Percentiles rank a stretch among this genome's conserved stretches.
These are phyloP conservation scores for Scheffersomyces illinoinensis DNA, from an alignment of 1,139 yeast genomes.

Conservation along the genomic window DNA sequence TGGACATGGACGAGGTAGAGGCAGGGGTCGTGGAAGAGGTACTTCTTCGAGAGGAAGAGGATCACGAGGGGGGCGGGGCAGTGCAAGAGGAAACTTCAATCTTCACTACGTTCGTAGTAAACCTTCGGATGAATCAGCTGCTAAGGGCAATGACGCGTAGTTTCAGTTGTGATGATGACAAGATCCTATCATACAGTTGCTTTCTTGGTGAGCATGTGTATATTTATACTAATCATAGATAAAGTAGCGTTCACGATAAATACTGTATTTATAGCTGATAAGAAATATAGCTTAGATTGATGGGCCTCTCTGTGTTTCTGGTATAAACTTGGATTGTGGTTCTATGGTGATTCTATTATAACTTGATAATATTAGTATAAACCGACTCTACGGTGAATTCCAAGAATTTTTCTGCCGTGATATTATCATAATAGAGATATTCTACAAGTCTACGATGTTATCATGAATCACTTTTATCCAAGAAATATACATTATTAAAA, in stretches of 20 bases:
- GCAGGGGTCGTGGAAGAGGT: conserved; percentile 20
- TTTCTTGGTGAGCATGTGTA: neutral
- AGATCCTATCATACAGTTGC: neutral
- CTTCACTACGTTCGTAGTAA: conserved; percentile 30
- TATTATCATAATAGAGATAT: neutral
- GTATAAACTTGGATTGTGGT: too few species aligned
- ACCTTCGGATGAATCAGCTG: conserved; percentile 7
- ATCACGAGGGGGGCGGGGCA: neutral
- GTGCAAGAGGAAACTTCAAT: conserved; percentile 17
- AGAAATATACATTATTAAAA: neutral
- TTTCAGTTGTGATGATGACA: neutral
- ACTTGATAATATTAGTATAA: too few species aligned
- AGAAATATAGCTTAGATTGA: neutral
- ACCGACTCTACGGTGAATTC: neutral
- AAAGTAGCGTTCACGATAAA: neutral
- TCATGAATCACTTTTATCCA: neutral
- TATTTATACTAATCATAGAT: neutral
- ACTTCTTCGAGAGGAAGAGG: conserved; percentile 10
- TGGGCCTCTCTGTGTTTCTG: neutral
- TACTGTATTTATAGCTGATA: neutral
- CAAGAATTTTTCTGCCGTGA: neutral
- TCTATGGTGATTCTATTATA: neutral
- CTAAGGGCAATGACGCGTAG: neutral
- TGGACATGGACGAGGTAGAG: conserved; percentile 19
- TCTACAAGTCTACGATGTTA: neutral